phyloP scores from a whole-genome alignment of 805 yeast genomes.

The Candida oleophila region DNA sequence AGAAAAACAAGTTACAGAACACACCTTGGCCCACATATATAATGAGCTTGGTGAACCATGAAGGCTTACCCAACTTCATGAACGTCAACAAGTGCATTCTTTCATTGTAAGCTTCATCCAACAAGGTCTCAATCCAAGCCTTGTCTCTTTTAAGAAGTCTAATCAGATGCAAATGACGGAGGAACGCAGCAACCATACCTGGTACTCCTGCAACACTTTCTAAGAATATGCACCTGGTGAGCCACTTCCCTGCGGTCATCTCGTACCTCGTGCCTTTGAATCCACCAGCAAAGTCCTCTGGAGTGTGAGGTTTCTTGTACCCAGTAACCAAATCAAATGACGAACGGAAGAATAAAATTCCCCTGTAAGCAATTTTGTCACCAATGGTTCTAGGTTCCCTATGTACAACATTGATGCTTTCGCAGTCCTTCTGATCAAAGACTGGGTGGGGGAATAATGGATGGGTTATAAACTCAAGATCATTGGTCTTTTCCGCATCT shows the following conservation, averaged over 20 bases:
- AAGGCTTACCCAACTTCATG: slow-evolving; percentile 62
- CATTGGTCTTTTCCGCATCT: slow-evolving; percentile 26
- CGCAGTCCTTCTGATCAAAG: slow-evolving; percentile 30
- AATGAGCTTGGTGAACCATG: slow-evolving; percentile 52
- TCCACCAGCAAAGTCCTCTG: slow-evolving; percentile 20
- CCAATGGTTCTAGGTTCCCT: slow-evolving; percentile 45
- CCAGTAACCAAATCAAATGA: slow-evolving; percentile 66
- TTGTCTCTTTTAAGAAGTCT: slow-evolving; percentile 63
- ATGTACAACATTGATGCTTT: slow-evolving; percentile 48
- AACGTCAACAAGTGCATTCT: slow-evolving; percentile 75
- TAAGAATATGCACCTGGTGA: slow-evolving; percentile 59
- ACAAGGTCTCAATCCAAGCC: slow-evolving; percentile 72
- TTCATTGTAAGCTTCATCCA: slow-evolving; percentile 77
- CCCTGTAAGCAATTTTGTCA: slow-evolving; percentile 52
- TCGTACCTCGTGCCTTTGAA: slow-evolving; percentile 42
- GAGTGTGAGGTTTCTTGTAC: slow-evolving; percentile 53
- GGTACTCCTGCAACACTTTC: slow-evolving; percentile 82
- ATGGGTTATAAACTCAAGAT: slow-evolving; percentile 36
- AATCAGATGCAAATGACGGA: slow-evolving; percentile 65
- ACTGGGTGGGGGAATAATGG: slow-evolving; percentile 38
- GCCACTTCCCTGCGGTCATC: slow-evolving; percentile 66
- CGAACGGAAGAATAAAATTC: slow-evolving; percentile 45
- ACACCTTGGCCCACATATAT: slow-evolving; percentile 68
- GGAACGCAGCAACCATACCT: slow-evolving; percentile 72
- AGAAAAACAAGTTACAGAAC: slow-evolving; percentile 64